Base-by-base conservation (phyloP, 352 stramenopile species). In the Hyaloperonospora arabidopsidis region DNA sequence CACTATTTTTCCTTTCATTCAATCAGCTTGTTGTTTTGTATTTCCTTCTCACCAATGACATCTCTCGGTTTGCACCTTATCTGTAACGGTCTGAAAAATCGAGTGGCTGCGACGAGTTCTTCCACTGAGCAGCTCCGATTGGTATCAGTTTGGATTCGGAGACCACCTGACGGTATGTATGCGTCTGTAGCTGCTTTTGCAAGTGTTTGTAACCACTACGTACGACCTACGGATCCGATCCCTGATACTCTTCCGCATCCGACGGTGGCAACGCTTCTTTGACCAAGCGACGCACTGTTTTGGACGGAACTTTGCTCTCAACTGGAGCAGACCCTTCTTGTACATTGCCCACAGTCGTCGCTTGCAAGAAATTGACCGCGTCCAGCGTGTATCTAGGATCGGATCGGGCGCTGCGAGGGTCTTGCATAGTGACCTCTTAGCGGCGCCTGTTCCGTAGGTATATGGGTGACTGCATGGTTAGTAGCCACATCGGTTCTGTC, bases 331-430 rank as follows among this genome's bases (percentile, higher is more conserved):
- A 32, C 32, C 17, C 21, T n/a, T n/a, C n/a, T n/a, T n/a, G n/a
- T 1, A 18, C 7, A 35, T 25, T 21, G 29, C 8, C 52, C 48
- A 45, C 46, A 63, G 52, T 53, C 61, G 67, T 70, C 67, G 63
- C 60, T 67, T 67, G 66, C 63, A 65, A 70, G 64, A 59, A 77
- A 57, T 64, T 52, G 49, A 43, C 59, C 56, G 71, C 67, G 70
- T 72, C 45, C 51, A 63, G 69, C 74, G 75, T 80, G 73, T 90
- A 90, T 90, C 80, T 75, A 90, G 80, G 80, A 90, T 90, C 80
- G 80, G 80, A 90, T 84, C 72, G 56, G 61, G 60, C 13, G 46
- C 50, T 19, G 15, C 22, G n/a, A 40, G 46, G 28, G 21, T 29
- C 45, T 54, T 34, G 22, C 5, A 28, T 61, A 25, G 45, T 49